Evolutionary conservation across 495 filamentous ascomycete genomes (phyloP), one percentile per base, ranked within the genome.

Genomic region (Penicillium simplicissimum): DNA sequence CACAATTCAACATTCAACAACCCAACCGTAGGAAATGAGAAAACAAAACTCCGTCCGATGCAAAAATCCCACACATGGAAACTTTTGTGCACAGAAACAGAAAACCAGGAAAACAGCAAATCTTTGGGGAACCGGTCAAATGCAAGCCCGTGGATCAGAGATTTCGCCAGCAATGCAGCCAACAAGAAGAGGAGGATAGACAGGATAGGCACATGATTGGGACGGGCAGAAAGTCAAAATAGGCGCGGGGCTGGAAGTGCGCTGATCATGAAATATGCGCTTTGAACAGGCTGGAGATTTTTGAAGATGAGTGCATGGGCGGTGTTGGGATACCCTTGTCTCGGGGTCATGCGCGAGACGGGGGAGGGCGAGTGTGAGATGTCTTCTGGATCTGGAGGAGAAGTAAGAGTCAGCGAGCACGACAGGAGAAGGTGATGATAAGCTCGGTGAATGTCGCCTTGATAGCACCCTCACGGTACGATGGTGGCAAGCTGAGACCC

Each of bases 31-130:
- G 3, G 19, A 23, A 59, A 55, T n/a, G 42, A 36, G 19, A 25
- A 37, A 52, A 19, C 34, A 62, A 59, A 66, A 70, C 65, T 58
- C 62, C 67, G 55, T 59, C 55, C 60, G 38, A 68, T 68, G 66
- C 66, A 47, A 61, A 35, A 66, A 55, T 57, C 59, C 31, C 56
- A 53, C 38, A 35, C 60, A 56, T 60, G 52, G 55, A 61, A 63
- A 67, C 55, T 38, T 55, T 67, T 64, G 37, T 35, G 47, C 38
- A 23, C 25, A 48, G 38, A 45, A 8, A 10, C 19, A 45, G 7
- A 19, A 23, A n/a, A n/a, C n/a, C n/a, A n/a, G n/a, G 2, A 11
- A 37, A 33, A 31, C 14, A 31, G 28, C 4, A 5, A 17, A 59
- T 61, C 62, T 67, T 60, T 55, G n/a, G 4, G 52, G 25, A 62